These are phyloP conservation scores for Leccinum pellstonianum DNA, from an alignment of 768 basidiomycete species.

Conservation along the genomic window DNA sequence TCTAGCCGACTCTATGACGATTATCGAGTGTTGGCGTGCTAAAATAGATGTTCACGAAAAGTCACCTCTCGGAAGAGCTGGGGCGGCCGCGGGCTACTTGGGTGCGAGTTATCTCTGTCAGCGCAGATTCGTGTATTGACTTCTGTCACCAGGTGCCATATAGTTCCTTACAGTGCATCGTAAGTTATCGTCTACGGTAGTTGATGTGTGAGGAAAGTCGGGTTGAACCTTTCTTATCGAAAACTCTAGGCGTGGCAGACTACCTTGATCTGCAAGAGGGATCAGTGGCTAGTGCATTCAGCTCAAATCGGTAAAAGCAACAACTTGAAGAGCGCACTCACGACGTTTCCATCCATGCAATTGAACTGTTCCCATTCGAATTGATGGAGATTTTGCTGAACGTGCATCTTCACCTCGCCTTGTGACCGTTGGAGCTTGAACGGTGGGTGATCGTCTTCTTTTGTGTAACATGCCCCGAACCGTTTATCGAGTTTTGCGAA, in stretches of 20 bases:
- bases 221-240: neutral
- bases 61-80: conserved; percentile 72
- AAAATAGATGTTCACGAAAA: neutral
- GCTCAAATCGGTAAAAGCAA: conserved; percentile 20
- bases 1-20: neutral
- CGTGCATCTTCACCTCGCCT: too few species aligned
- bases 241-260: neutral
- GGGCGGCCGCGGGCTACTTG: conserved; percentile 86
- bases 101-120: conserved; percentile 46
- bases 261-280: conserved; percentile 11
- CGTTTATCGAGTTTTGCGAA: neutral
- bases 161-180: conserved; percentile 47
- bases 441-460: conserved; percentile 12
- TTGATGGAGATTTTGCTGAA: too few species aligned
- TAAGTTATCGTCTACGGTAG: neutral
- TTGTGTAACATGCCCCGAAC: neutral
- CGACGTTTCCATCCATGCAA: conserved; percentile 10
- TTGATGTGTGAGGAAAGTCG: neutral
- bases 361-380: too few species aligned
- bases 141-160: conserved; percentile 50
- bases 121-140: conserved; percentile 4
- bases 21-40: neutral
- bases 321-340: conserved; percentile 3
- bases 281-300: conserved; percentile 4
- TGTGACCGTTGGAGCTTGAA: neutral